Evolutionary conservation across 768 basidiomycete genomes (phyloP).

Genomic region (Suillus sp.): DNA sequence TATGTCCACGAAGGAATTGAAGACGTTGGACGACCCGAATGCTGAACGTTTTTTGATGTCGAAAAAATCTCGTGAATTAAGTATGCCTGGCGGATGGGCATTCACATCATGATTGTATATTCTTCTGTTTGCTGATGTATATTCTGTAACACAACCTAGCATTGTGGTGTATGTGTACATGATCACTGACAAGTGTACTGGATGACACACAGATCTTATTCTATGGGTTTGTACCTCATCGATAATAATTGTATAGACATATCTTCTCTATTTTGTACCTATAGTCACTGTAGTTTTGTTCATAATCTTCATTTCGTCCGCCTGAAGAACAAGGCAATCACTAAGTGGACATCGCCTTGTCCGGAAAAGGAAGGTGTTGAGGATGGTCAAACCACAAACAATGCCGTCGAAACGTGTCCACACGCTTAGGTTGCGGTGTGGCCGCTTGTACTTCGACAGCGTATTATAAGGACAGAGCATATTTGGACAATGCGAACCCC

Average conservation of each 20-base stretch:
- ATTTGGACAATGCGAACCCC: conserved; percentile 7
- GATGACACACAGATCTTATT: conserved; percentile 17
- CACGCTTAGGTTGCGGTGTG: conserved; percentile 1
- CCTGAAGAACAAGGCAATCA: conserved; percentile 26
- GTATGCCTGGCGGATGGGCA: conserved; percentile 47
- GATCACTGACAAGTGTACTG: not conserved
- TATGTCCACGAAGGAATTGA: conserved; percentile 20
- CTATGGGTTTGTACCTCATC: conserved; percentile 9
- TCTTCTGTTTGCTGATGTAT: conserved; percentile 12
- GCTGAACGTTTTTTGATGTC: conserved; percentile 21
- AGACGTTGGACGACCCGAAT: conserved; percentile 16
- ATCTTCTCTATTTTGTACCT: conserved; percentile 19
- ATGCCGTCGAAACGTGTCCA: conserved; percentile 3
- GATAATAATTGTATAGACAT: conserved; percentile 10
- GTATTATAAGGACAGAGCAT: conserved; percentile 13
- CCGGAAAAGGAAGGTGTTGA: conserved; percentile 38
- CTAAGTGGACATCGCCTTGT: conserved; percentile 28
- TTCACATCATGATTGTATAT: conserved; percentile 16
- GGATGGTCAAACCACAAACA: conserved; percentile 22
- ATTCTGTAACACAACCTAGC: not conserved
- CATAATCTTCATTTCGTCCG: not conserved
- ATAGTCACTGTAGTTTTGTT: conserved; percentile 14
- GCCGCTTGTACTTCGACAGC: conserved; percentile 9
- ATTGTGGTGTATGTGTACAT: conserved; percentile 1
- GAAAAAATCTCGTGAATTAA: conserved; percentile 31